These are phyloP conservation scores for Phoenix roebelenii DNA, from an alignment of 176 grass and related monocot genomes.

Conservation along the genomic window DNA sequence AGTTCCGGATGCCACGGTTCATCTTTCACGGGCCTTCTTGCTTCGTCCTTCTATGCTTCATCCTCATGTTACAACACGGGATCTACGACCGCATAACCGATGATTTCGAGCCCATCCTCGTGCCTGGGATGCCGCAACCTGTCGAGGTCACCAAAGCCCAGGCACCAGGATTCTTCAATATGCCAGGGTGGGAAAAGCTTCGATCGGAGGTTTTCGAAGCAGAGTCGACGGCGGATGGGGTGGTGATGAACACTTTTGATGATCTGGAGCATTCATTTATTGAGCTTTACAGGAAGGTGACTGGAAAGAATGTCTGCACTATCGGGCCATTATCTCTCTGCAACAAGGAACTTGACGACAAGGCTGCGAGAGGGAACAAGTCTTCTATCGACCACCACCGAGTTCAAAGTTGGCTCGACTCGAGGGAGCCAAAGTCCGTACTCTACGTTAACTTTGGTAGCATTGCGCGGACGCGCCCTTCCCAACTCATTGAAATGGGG, in stretches of 20 bases:
- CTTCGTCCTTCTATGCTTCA: neutral
- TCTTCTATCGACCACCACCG: neutral
- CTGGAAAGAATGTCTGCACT: too few relatives aligned
- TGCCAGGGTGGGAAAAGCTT: neutral
- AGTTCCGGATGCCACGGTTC: constrained; percentile 22
- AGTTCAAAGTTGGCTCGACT: neutral
- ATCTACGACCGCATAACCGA: constrained; percentile 7
- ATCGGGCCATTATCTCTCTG: neutral
- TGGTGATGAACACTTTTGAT: neutral
- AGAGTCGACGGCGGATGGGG: neutral
- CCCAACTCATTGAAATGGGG: neutral
- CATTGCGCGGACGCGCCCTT: neutral
- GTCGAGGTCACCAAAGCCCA: constrained; percentile 12
- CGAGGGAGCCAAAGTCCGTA: neutral
- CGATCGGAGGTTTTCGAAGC: neutral
- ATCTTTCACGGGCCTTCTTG: constrained; percentile 9
- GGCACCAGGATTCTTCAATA: neutral
- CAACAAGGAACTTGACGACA: neutral
- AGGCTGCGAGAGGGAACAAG: neutral
- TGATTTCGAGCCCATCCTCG: neutral
- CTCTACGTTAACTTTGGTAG: constrained; percentile 7
- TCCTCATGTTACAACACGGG: neutral
- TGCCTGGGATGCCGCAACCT: neutral
- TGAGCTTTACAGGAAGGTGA: too few relatives aligned
- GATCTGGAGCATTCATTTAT: too few relatives aligned